Conservation (phyloP, 768 basidiomycete species). For the Phylloporus scabripes region DNA sequence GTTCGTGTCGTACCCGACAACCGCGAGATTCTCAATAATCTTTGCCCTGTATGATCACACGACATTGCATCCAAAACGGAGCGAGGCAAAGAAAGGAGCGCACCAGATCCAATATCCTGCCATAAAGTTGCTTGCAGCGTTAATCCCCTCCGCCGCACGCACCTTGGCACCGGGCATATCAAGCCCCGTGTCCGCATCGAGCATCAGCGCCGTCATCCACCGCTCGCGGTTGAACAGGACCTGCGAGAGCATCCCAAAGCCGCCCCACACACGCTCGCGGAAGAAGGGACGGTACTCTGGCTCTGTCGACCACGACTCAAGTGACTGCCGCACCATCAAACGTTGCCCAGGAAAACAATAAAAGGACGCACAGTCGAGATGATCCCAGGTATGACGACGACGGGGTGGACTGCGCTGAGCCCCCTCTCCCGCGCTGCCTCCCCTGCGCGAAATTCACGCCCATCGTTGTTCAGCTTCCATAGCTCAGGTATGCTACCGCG, state of each 20-base stretch:
- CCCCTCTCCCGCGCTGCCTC: slow-evolving; percentile 34
- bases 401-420: slow-evolving; percentile 65
- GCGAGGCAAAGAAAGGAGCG: slow-evolving; percentile 1
- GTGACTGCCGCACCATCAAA: slow-evolving; percentile 39
- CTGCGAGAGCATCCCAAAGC: slow-evolving; percentile 79
- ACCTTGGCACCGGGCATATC: slow-evolving; percentile 85
- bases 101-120: slow-evolving; percentile 95
- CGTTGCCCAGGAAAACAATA: neutral
- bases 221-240: slow-evolving; percentile 77
- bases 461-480: slow-evolving; percentile 78
- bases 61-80: neutral
- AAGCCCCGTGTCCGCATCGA: slow-evolving; percentile 87
- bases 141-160: slow-evolving; percentile 87
- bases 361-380: slow-evolving; percentile 37
- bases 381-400: slow-evolving; percentile 85
- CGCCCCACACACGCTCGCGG: slow-evolving; percentile 81
- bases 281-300: slow-evolving; percentile 86
- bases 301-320: slow-evolving; percentile 92
- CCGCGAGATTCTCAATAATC: slow-evolving; percentile 91
- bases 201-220: slow-evolving; percentile 87
- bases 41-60: slow-evolving; percentile 54
- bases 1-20: slow-evolving; percentile 88
- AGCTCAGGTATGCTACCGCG: slow-evolving; percentile 68
- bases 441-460: slow-evolving; percentile 56
- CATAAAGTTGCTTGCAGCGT: slow-evolving; percentile 81